These are phyloP conservation scores for Penicilliopsis zonata DNA, from an alignment of 495 filamentous ascomycete genomes.

Conservation along the genomic window DNA sequence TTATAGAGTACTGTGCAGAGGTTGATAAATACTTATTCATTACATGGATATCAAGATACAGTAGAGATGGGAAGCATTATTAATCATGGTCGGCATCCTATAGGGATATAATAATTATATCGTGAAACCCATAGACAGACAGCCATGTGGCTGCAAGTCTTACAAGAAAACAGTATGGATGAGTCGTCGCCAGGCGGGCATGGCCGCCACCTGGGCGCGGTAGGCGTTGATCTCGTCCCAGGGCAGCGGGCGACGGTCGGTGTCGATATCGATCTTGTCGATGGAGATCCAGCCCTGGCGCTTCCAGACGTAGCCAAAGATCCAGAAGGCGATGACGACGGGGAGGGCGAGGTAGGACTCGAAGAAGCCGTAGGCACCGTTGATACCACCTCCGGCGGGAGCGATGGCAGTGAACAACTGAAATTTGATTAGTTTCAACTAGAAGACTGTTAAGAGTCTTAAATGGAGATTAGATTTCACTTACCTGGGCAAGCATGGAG, in stretches of 20 bases:
- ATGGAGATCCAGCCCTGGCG: constrained; percentile 40
- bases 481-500: constrained; percentile 41
- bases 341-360: not conserved
- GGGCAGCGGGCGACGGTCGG: constrained; percentile 44
- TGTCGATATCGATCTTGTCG: constrained; percentile 50
- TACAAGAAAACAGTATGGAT: constrained; percentile 36
- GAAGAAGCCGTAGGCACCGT: not conserved
- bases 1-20: too few species aligned
- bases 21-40: too few species aligned
- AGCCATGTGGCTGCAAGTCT: too few species aligned
- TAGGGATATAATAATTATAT: too few species aligned
- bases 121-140: too few species aligned
- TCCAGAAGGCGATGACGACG: constrained; percentile 33
- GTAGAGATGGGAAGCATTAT: too few species aligned
- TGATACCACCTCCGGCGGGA: not conserved
- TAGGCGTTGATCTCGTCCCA: constrained; percentile 39
- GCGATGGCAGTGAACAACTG: not conserved
- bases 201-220: constrained; percentile 18
- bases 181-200: constrained; percentile 40
- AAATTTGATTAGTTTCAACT: too few species aligned
- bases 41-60: too few species aligned
- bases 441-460: too few species aligned
- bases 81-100: too few species aligned
- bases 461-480: too few species aligned
- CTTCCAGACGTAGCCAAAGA: constrained; percentile 47